A percentile compares a stretch with the other conserved stretches of the same genome.
Evolutionary conservation across 2,329 filamentous ascomycete species (phyloP).

Genomic region (Phoma sp.): DNA sequence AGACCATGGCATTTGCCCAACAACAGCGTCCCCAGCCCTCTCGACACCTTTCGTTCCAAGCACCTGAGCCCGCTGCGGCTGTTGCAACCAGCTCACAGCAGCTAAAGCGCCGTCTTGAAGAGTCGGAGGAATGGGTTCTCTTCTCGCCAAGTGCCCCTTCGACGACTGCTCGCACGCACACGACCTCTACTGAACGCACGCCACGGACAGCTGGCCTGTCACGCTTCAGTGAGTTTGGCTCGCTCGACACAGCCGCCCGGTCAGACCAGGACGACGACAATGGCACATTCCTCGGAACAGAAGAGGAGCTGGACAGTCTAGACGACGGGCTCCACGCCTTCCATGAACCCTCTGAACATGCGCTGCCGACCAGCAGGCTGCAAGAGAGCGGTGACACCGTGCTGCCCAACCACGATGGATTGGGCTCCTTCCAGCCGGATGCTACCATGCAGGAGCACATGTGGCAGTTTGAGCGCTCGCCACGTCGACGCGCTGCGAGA

Average conservation of each 20-base stretch:
- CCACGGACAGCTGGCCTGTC: slow-evolving; percentile 74
- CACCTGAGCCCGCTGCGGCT: slow-evolving; percentile 33
- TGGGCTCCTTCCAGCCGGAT: slow-evolving; percentile 81
- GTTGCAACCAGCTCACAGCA: slow-evolving; percentile 45
- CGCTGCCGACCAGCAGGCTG: slow-evolving; percentile 53
- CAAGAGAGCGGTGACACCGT: slow-evolving; percentile 70
- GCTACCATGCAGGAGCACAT: slow-evolving; percentile 78
- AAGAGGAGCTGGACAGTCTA: slow-evolving; percentile 87
- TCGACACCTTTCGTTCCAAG: slow-evolving; percentile 45
- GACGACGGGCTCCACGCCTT: slow-evolving; percentile 93
- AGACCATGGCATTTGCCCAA: slow-evolving; percentile 49
- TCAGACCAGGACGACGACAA: slow-evolving; percentile 57
- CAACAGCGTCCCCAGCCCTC: slow-evolving; percentile 47
- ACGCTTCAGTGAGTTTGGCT: slow-evolving; percentile 80
- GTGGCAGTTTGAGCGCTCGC: slow-evolving; percentile 91
- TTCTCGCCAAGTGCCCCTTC: slow-evolving; percentile 75
- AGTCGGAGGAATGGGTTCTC: slow-evolving; percentile 93
- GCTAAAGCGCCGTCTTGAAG: slow-evolving; percentile 62
- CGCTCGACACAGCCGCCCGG: slow-evolving; percentile 72
- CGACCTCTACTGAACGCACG: slow-evolving; percentile 69
- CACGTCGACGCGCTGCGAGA: slow-evolving; percentile 60
- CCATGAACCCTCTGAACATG: slow-evolving; percentile 64
- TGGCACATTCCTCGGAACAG: slow-evolving; percentile 53
- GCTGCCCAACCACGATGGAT: slow-evolving; percentile 89
- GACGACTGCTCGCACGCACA: slow-evolving; percentile 72